phyloP scores from a whole-genome alignment of 1,139 yeast species.

The Magnusiomyces fungicola region DNA sequence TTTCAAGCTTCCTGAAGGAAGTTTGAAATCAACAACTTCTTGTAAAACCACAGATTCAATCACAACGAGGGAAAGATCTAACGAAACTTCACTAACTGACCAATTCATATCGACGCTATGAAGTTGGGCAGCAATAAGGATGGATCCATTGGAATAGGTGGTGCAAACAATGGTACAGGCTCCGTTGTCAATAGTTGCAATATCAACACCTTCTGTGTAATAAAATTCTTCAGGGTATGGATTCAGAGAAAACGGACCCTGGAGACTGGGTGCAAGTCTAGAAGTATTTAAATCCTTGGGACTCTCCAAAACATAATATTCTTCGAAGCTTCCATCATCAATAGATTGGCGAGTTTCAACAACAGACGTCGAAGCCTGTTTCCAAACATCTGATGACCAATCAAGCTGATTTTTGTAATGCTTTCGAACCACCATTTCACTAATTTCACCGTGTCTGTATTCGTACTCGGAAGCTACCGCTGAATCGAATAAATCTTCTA shows the following conservation, averaged over 20 bases:
- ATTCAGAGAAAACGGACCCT: slow-evolving; percentile 46
- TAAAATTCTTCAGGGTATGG: slow-evolving; percentile 49
- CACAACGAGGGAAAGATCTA: slow-evolving; percentile 8
- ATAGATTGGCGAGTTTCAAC: slow-evolving; percentile 19
- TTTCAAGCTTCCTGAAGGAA: too few species aligned
- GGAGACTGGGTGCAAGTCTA: slow-evolving; percentile 24
- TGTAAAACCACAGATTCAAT: slow-evolving; percentile 11
- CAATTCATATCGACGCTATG: slow-evolving; percentile 23
- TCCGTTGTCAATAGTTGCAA: slow-evolving; percentile 29
- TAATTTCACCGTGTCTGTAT: slow-evolving; percentile 14
- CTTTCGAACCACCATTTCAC: slow-evolving; percentile 9
- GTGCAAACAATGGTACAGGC: slow-evolving; percentile 18
- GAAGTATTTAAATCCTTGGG: slow-evolving; percentile 14
- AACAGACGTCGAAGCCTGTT: slow-evolving; percentile 20
- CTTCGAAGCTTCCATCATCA: slow-evolving; percentile 18
- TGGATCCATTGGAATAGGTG: slow-evolving; percentile 24
- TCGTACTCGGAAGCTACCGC: slow-evolving; percentile 31
- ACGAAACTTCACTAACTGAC: slow-evolving; percentile 15
- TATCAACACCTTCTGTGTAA: slow-evolving; percentile 36
- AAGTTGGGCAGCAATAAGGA: slow-evolving; percentile 24
- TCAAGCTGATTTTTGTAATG: slow-evolving; percentile 23
- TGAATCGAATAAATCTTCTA: slow-evolving; percentile 38
- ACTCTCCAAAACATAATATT: slow-evolving; percentile 20
- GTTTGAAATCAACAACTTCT: not conserved
- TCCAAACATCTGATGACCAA: slow-evolving; percentile 26